phyloP scores from a whole-genome alignment of 192 early-diverging fungal species.

The Pilaira anomala region DNA sequence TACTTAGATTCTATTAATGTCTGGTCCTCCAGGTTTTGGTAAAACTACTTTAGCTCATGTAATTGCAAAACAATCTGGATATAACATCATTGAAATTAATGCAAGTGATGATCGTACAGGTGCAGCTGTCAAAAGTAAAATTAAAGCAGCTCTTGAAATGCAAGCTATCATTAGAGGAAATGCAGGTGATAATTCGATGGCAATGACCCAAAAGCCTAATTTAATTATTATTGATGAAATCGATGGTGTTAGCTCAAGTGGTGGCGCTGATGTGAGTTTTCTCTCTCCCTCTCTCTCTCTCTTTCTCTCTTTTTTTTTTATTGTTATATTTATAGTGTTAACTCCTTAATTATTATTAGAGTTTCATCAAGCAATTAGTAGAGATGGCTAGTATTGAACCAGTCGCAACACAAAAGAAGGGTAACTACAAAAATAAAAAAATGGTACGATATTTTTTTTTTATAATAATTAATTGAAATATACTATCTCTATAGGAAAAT shows the following conservation, averaged over 20 bases:
- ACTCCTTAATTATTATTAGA: conserved; percentile 36
- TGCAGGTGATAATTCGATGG: neutral
- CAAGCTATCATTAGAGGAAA: conserved; percentile 59
- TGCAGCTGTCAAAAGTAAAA: conserved; percentile 64
- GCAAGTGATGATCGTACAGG: conserved; percentile 96
- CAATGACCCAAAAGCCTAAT: conserved; percentile 62
- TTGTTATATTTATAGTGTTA: neutral
- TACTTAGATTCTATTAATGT: conserved; percentile 64
- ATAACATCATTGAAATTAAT: conserved; percentile 91
- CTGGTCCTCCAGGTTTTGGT: conserved; percentile 91
- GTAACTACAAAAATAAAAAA: neutral
- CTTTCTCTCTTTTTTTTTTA: neutral
- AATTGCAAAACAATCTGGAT: conserved; percentile 85
- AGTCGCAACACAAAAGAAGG: conserved; percentile 28
- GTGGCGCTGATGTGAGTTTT: conserved; percentile 60
- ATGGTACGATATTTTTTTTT: neutral
- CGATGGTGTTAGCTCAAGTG: conserved; percentile 78
- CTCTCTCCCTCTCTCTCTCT: too few species aligned
- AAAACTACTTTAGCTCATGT: conserved; percentile 98
- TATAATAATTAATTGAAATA: neutral
- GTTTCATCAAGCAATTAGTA: conserved; percentile 79
- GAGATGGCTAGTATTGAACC: conserved; percentile 51
- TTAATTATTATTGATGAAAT: conserved; percentile 94
- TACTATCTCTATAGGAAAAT: conserved; percentile 4
- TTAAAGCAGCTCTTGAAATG: conserved; percentile 74